phyloP scores from a whole-genome alignment of 1,284 basidiomycete genomes.

The Lentinus polychrous region DNA sequence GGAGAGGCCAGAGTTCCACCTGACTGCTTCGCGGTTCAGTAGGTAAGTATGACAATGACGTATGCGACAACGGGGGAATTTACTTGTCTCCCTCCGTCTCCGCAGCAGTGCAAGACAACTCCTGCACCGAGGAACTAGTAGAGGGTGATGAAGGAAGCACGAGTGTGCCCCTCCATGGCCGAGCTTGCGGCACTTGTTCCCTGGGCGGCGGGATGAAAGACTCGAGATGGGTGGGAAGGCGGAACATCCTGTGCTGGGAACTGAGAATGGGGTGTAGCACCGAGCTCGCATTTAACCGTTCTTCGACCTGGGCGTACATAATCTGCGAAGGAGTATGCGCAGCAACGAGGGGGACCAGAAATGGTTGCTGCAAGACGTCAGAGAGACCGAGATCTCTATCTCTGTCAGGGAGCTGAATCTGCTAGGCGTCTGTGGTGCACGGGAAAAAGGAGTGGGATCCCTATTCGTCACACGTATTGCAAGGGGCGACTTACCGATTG shows the following conservation, averaged over 20 bases:
- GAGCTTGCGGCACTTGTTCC: slow-evolving; percentile 31
- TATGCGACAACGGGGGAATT: slow-evolving; percentile 19
- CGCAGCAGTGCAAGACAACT: slow-evolving; percentile 51
- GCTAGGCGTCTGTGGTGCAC: neutral
- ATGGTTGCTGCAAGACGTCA: slow-evolving; percentile 3
- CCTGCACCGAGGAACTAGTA: slow-evolving; percentile 29
- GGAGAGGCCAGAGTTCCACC: slow-evolving; percentile 40
- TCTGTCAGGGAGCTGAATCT: neutral
- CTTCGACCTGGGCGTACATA: slow-evolving; percentile 10
- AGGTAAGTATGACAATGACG: slow-evolving; percentile 5
- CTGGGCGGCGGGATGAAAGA: slow-evolving; percentile 47
- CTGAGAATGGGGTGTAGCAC: slow-evolving; percentile 10
- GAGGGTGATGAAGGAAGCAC: slow-evolving; percentile 36
- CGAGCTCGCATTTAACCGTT: slow-evolving; percentile 15
- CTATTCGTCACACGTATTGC: slow-evolving; percentile 3
- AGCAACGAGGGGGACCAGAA: slow-evolving; percentile 1
- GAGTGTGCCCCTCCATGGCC: slow-evolving; percentile 52
- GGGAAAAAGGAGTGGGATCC: neutral
- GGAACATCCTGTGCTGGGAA: slow-evolving; percentile 30
- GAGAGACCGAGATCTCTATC: neutral
- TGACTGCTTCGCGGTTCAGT: slow-evolving; percentile 23
- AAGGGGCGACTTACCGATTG: slow-evolving; percentile 12
- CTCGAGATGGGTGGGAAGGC: slow-evolving; percentile 53
- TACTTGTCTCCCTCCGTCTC: slow-evolving; percentile 65
- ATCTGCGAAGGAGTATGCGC: neutral